These are phyloP conservation scores for Paraleonurus japonicus DNA, from an alignment of 257 asterid genomes.

Conservation along the genomic window DNA sequence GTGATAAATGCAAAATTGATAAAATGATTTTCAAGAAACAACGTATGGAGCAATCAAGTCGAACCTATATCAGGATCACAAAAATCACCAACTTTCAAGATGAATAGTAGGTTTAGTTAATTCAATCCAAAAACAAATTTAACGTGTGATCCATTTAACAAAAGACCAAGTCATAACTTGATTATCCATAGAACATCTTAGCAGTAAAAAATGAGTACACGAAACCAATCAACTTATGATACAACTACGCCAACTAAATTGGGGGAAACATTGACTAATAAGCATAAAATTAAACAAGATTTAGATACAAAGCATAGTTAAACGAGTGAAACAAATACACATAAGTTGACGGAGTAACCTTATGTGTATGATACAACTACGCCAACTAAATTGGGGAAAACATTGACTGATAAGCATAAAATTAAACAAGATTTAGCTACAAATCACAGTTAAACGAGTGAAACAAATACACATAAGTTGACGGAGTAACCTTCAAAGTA, in stretches of 20 bases:
- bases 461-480: neutral
- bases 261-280: neutral
- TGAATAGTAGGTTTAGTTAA: neutral
- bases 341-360: conserved; percentile 25
- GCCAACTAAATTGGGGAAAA: neutral
- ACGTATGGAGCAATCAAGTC: neutral
- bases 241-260: neutral
- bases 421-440: neutral
- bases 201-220: neutral
- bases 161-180: neutral
- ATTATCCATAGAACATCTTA: neutral
- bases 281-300: neutral
- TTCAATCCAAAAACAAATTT: neutral
- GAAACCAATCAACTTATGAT: neutral
- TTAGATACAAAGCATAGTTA: neutral
- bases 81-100: neutral
- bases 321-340: neutral
- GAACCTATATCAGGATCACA: neutral
- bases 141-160: neutral
- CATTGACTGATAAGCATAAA: neutral
- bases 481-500: neutral
- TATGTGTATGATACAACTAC: neutral
- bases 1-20: no score
- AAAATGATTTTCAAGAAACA: neutral
- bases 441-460: neutral